Conservation (phyloP, 257 asterid genomes). For the Gentiana straminea region DNA sequence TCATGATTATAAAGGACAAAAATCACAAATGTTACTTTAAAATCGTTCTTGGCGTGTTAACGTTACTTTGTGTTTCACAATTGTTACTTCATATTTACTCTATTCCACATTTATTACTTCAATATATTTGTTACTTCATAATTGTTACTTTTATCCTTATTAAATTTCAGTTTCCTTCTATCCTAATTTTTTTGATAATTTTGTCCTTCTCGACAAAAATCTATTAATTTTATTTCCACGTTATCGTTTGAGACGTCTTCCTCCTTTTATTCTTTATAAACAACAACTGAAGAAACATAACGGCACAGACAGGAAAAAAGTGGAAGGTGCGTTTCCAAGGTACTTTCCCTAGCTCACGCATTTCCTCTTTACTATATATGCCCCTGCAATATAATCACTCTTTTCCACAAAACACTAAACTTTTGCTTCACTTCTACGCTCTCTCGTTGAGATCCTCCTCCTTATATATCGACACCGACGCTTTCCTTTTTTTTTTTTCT, state of each 20-base stretch:
- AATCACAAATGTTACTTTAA: too few relatives aligned
- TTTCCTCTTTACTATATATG: constrained; percentile 4
- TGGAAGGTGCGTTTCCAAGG: neutral
- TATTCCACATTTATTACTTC: too few relatives aligned
- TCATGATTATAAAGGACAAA: too few relatives aligned
- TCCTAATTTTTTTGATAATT: too few relatives aligned
- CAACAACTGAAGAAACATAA: constrained; percentile 1
- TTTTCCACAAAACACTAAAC: neutral
- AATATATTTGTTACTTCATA: too few relatives aligned
- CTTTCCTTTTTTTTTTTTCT: neutral
- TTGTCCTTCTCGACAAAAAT: too few relatives aligned
- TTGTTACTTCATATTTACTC: too few relatives aligned
- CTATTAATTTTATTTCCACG: neutral
- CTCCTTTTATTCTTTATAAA: neutral
- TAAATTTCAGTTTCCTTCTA: too few relatives aligned
- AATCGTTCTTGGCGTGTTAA: too few relatives aligned
- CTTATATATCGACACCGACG: constrained; percentile 18
- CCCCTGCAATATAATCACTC: neutral
- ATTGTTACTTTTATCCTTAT: too few relatives aligned
- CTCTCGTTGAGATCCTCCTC: constrained; percentile 8
- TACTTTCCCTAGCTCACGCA: neutral
- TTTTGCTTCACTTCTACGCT: constrained; percentile 1
- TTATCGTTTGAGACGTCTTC: neutral
- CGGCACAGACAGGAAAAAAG: neutral
- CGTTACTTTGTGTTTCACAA: too few relatives aligned